Evolutionary conservation across 352 stramenopile species (phyloP).

Genomic region (Pythium brassicae): DNA sequence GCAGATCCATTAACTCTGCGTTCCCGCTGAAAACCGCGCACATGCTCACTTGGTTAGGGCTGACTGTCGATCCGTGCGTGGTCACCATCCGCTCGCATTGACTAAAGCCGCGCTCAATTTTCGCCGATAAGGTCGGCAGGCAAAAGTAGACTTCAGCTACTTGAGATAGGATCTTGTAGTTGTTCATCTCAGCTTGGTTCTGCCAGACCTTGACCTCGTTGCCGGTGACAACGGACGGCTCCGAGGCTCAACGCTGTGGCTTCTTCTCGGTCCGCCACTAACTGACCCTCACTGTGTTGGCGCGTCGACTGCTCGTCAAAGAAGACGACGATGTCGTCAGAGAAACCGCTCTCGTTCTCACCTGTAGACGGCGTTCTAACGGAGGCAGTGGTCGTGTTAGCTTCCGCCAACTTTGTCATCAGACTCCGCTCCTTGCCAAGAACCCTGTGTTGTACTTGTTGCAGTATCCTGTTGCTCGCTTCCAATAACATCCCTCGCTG

Average conservation of each 20-base stretch:
- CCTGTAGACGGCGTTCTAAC: not conserved
- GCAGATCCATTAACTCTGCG: not conserved
- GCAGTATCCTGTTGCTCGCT: not conserved
- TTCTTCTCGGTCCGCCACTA: not conserved
- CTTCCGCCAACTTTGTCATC: not conserved
- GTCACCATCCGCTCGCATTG: slow-evolving; percentile 12
- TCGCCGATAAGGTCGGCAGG: slow-evolving; percentile 6
- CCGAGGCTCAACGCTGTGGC: not conserved
- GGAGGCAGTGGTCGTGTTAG: no score
- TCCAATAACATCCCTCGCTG: not conserved
- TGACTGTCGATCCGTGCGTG: not conserved
- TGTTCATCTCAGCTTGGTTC: no score
- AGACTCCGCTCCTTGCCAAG: not conserved
- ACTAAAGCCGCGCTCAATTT: slow-evolving; percentile 14
- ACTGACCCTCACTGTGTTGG: not conserved
- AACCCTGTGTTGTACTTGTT: not conserved
- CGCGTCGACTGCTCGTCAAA: not conserved
- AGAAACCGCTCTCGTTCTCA: not conserved
- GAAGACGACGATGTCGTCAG: not conserved
- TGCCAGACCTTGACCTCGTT: not conserved
- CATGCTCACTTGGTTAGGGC: not conserved
- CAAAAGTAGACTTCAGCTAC: slow-evolving; percentile 9
- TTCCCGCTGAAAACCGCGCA: not conserved
- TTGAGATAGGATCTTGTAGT: slow-evolving; percentile 1
- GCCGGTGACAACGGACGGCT: not conserved